phyloP scores from a whole-genome alignment of 1,284 basidiomycete species.

The Puccinia hordei region DNA sequence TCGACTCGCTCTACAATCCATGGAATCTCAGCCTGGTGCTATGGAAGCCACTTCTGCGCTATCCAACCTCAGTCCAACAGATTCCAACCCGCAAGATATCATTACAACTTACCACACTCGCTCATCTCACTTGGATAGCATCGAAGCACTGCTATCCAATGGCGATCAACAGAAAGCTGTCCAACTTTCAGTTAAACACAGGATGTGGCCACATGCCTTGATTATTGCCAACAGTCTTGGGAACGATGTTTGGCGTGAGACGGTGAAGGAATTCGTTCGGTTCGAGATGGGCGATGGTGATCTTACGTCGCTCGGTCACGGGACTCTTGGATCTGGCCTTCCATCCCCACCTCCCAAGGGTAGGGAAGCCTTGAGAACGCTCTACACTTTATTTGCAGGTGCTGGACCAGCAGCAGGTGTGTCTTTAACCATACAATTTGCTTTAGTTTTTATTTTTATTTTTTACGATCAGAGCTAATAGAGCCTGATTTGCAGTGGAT shows the following conservation, averaged over 20 bases:
- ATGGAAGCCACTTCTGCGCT: neutral
- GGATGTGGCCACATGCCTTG: conserved; percentile 94
- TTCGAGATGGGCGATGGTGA: conserved; percentile 69
- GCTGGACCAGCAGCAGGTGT: conserved; percentile 74
- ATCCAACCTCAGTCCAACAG: conserved; percentile 2
- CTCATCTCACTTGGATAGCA: conserved; percentile 53
- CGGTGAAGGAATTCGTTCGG: conserved; percentile 80
- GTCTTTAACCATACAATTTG: conserved; percentile 53
- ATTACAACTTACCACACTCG: conserved; percentile 42
- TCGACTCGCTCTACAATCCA: conserved; percentile 35
- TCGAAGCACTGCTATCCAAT: conserved; percentile 59
- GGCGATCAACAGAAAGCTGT: conserved; percentile 87
- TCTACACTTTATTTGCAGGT: conserved; percentile 84
- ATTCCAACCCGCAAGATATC: conserved; percentile 27
- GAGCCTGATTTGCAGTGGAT: conserved; percentile 66
- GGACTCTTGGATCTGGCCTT: conserved; percentile 44
- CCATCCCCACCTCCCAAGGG: conserved; percentile 61
- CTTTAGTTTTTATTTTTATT: too few species aligned
- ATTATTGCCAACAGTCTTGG: conserved; percentile 90
- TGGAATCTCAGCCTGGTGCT: conserved; percentile 6
- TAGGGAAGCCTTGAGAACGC: conserved; percentile 73
- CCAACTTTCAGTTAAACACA: conserved; percentile 80
- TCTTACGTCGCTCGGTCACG: conserved; percentile 10
- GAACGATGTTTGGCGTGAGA: conserved; percentile 88
- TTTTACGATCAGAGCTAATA: conserved; percentile 52